Base-by-base conservation (phyloP, 805 yeast genomes). In the Scheffersomyces ergatensis region DNA sequence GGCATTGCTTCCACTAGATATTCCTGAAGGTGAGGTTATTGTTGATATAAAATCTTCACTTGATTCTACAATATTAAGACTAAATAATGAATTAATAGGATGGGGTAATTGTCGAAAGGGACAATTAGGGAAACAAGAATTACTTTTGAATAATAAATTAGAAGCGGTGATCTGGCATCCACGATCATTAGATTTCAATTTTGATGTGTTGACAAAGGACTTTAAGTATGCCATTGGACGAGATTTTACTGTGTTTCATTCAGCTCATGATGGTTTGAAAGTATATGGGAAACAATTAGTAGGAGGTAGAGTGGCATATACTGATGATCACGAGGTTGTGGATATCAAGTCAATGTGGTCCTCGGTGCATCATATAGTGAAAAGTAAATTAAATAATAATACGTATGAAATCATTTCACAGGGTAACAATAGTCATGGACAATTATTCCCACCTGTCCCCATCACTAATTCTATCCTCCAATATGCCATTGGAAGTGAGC, bases 351-450 rank as follows among this genome's bases (percentile, higher is more conserved):
- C 80, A 8, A 88, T 90, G 86, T 89, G 97, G 97, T 76, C 92
- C 0, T 83, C 95, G 0, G 44, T 85, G 0, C 96, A 87, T 59
- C 44, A 79, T 1, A 29, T 69, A 27, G 46, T 33, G 19, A 39
- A n/a, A 13, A 21, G 32, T 3, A 23, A 29, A 15, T 14, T 15
- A 6, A 29, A 14, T 29, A 11, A 23, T 23, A 34, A 24, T 21
- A 33, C 30, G 12, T 31, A 15, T 17, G 11, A 32, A 13, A n/a
- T 21, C 23, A 30, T 12, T 19, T 81, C 93, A 0, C 47, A 68
- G 40, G 98, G 98, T 0, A 89, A 87, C 60, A 79, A 85, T 54
- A 74, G 83, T 13, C 93, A 86, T 54, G 83, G 83, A 3, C 98
- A 92, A 60, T 45, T 73, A 13, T 70, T 39, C 46, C 62, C 68